phyloP scores from a whole-genome alignment of 345 rosid species.

The Gossypium mustelinum region DNA sequence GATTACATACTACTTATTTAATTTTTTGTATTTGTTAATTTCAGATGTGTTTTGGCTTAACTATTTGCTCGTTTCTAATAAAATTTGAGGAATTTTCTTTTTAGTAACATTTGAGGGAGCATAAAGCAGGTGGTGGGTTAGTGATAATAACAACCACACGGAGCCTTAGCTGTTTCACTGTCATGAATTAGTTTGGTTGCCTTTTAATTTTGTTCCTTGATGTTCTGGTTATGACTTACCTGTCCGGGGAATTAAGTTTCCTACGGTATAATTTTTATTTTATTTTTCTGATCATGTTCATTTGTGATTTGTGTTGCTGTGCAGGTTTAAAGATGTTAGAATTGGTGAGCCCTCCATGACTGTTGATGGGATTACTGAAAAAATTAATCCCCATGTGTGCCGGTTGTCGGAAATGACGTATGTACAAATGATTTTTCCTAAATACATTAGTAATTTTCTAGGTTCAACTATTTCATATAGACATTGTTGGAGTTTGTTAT shows the following conservation, averaged over 20 bases:
- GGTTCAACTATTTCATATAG: neutral
- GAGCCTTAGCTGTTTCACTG: neutral
- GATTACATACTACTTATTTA: neutral
- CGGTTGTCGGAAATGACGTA: slow-evolving; percentile 84
- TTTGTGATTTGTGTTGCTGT: slow-evolving; percentile 4
- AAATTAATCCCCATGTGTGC: slow-evolving; percentile 66
- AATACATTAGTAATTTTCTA: neutral
- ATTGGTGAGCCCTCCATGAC: slow-evolving; percentile 62
- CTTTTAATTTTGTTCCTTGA: neutral
- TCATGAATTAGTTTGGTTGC: neutral
- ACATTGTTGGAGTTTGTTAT: neutral
- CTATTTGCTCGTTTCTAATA: neutral
- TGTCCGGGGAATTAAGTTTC: neutral
- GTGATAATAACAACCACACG: neutral
- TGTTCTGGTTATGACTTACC: neutral
- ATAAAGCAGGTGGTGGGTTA: neutral
- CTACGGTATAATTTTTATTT: slow-evolving; percentile 3
- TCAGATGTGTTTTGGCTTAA: neutral
- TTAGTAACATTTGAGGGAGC: neutral
- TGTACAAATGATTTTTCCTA: slow-evolving; percentile 20
- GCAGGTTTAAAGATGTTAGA: slow-evolving; percentile 70
- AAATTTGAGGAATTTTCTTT: neutral
- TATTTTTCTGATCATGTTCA: neutral
- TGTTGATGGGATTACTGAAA: slow-evolving; percentile 26
- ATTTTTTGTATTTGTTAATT: neutral